These are phyloP conservation scores for Fusarium xyrophilum DNA, from an alignment of 2,329 filamentous ascomycete genomes.

Conservation along the genomic window DNA sequence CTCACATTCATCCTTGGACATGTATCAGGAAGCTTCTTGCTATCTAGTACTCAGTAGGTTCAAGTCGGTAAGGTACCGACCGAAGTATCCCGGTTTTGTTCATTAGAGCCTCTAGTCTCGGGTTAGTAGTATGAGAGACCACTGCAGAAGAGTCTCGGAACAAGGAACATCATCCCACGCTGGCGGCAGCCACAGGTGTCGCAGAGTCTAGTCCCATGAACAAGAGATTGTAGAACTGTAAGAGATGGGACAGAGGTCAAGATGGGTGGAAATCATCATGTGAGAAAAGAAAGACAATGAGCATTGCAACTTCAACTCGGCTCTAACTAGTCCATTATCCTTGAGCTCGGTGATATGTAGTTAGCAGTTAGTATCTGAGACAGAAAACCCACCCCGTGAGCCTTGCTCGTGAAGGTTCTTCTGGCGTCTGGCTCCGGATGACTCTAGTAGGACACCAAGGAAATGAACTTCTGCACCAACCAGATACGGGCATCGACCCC, in stretches of 20 bases:
- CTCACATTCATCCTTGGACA: background rate
- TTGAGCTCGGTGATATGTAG: background rate
- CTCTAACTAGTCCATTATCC: background rate
- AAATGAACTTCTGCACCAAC: slow-evolving; percentile 13
- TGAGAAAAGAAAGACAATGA: background rate
- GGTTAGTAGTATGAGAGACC: background rate
- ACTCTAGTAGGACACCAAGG: no score
- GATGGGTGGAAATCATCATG: background rate
- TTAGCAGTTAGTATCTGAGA: background rate
- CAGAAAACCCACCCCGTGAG: slow-evolving; percentile 12
- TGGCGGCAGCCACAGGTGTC: background rate
- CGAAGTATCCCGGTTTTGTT: background rate
- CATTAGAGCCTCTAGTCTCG: background rate
- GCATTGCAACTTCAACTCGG: background rate
- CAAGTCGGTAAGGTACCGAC: background rate
- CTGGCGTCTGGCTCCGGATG: background rate
- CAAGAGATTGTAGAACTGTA: background rate
- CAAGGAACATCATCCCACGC: slow-evolving; percentile 20
- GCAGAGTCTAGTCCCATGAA: background rate
- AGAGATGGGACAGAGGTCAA: background rate
- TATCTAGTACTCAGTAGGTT: background rate
- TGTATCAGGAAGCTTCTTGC: background rate
- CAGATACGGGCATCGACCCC: slow-evolving; percentile 9
- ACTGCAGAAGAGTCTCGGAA: slow-evolving; percentile 11
- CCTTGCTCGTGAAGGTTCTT: slow-evolving; percentile 14